phyloP scores from a whole-genome alignment of 768 basidiomycete species.

The Hebeloma cylindrosporum region DNA sequence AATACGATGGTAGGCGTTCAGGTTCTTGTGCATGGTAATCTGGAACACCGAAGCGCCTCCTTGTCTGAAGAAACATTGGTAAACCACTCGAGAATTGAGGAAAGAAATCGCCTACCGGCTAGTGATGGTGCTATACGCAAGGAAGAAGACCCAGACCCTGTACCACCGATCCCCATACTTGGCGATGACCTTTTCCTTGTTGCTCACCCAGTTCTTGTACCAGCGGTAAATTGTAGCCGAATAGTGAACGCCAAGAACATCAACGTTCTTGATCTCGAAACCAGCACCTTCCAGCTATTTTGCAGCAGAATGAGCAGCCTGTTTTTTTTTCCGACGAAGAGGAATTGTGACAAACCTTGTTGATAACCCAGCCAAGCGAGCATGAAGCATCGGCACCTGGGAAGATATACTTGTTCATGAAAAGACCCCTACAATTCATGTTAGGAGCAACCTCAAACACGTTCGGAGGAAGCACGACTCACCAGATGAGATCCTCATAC shows the following conservation, averaged over 20 bases:
- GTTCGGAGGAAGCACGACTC: constrained; percentile 12
- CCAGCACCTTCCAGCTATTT: constrained; percentile 81
- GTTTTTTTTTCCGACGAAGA: background rate
- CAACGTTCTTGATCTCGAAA: constrained; percentile 95
- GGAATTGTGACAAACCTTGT: constrained; percentile 34
- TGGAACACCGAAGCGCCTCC: constrained; percentile 94
- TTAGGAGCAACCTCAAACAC: background rate
- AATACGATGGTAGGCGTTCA: constrained; percentile 93
- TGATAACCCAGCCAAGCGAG: constrained; percentile 93
- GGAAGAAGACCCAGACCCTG: constrained; percentile 96
- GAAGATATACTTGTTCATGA: constrained; percentile 99
- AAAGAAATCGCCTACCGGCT: constrained; percentile 52
- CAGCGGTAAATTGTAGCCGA: constrained; percentile 86
- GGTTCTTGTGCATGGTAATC: constrained; percentile 96
- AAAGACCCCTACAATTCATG: constrained; percentile 65
- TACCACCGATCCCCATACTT: constrained; percentile 95
- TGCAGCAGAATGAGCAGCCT: background rate
- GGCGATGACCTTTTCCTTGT: constrained; percentile 85
- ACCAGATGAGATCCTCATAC: constrained; percentile 97
- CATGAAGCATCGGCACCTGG: constrained; percentile 97
- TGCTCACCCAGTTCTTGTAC: constrained; percentile 97
- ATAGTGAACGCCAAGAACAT: constrained; percentile 97
- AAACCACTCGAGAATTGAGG: constrained; percentile 4
- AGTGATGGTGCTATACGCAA: constrained; percentile 86
- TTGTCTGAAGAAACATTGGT: constrained; percentile 50